Base-by-base conservation (phyloP, 108 stramenopile species). In the Pseudonitzschia multiseries region DNA sequence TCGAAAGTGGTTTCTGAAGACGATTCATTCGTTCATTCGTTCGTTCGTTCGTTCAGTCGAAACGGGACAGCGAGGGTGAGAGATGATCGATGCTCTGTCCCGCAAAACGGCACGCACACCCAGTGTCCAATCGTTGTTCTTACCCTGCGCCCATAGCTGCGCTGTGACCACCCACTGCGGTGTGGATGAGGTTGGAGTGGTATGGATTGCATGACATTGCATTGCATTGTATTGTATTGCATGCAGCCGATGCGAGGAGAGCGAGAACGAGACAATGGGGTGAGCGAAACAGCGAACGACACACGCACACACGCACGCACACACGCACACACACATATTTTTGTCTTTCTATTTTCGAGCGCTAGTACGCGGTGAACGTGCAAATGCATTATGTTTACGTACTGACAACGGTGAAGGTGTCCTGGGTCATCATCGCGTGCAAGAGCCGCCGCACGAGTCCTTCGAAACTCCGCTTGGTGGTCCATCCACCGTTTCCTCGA, bases 381-480 rank as follows among this genome's bases (percentile, higher is more conserved):
- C 6, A 6, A 36, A 36, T 24, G 36, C 6, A 36, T 36, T 48
- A 10, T 48, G 13, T 14, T 14, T 59, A 59, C 57, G 22, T 59
- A 59, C 57, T 89, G 4, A 93, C 90, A 14, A 95, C 79, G 2
- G 84, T 89, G 68, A 95, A 95, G 3, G 74, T 81, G 66, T 87
- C 87, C 57, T 87, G 83, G 66, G 92, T 92, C 86, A 93, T 88
- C 83, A 95, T 87, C 51, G 94, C 89, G 80, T 95, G 94, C 33
- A 91, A 70, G 21, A 95, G 76, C 40, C 92, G 80, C 27, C 87
- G 81, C 57, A 86, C 82, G 57, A 94, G 72, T 51, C 93, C 93
- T 40, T 86, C 71, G 43, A 86, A 76, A 22, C 82, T 81, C 29
- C 88, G 81, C 27, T 76, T 65, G 15, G 93, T 92, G 10, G 89